Evolutionary conservation across 2,329 filamentous ascomycete species (phyloP), one percentile per base, ranked within the genome.

Genomic region (Fusarium cicatricum): DNA sequence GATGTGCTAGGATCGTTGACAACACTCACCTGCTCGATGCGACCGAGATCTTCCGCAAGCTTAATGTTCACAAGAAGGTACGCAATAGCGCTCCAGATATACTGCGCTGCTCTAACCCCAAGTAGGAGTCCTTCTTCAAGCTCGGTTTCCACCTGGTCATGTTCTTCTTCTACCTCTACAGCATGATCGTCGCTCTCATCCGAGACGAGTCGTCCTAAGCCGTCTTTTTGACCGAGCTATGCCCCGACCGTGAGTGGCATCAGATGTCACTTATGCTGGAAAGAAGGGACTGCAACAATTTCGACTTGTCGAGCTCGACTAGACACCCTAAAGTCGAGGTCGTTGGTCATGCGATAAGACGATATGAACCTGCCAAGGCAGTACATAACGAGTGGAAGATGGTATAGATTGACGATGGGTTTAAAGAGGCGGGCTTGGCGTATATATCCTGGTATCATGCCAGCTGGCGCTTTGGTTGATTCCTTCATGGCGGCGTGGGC

Each of bases 111-210:
- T 48, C 66, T 73, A 65, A 75, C 56, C 2, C 14, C 57, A 62
- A 49, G 71, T 52, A 97, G 93, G 95, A 99, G 86, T 98, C 95
- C 1, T 99, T 99, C 78, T 89, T 95, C 82, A 99, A 99, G 82
- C 91, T 99, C 37, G 95, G 94, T 52, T 99, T 99, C 85, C 95
- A 99, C 78, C 83, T 99, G 58, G 78, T 99, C 80, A 97, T 99
- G 92, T 99, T 99, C 86, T 99, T 99, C 88, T 99, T 98, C 86
- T 99, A 99, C 81, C 90, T 99, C 52, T 97, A 97, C 86, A 96
- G 91, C 88, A 96, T 95, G 91, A 95, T 95, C 69, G 94, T 97
- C 64, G 94, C 95, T 66, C 85, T 99, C 62, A 99, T 99, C 82
- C 89, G 90, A 73, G 95, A 98, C 77, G 95, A 99, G 80, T 86